Conservation (phyloP, 345 rosid species). For the Salix dunnii region DNA sequence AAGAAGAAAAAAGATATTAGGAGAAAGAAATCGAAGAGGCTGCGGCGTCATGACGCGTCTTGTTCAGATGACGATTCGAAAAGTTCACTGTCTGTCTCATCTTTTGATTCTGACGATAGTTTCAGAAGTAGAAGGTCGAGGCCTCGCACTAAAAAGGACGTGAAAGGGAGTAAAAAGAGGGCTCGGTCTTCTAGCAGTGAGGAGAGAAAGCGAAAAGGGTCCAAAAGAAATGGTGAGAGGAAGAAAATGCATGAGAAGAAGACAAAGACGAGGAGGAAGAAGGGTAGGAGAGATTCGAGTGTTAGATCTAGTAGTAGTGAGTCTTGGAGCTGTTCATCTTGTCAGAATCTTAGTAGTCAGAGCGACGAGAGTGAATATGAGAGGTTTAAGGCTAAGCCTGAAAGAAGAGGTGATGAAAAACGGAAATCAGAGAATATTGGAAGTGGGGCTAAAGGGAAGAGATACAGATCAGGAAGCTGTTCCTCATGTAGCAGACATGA, state of each 20-base stretch:
- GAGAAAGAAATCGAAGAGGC: constrained; percentile 53
- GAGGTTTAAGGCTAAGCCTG: constrained; percentile 33
- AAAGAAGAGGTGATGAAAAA: constrained; percentile 25
- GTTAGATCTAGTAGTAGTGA: constrained; percentile 40
- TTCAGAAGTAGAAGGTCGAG: constrained; percentile 43
- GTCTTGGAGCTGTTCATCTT: constrained; percentile 42
- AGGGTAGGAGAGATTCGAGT: constrained; percentile 39
- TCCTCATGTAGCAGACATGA: constrained; percentile 24
- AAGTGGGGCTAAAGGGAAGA: constrained; percentile 18
- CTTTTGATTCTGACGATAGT: constrained; percentile 52
- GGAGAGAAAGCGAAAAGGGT: constrained; percentile 42
- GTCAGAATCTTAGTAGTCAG: constrained; percentile 20
- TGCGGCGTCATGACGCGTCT: constrained; percentile 31
- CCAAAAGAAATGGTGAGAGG: constrained; percentile 35
- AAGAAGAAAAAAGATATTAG: constrained; percentile 52
- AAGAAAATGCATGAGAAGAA: constrained; percentile 25
- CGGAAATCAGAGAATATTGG: constrained; percentile 25
- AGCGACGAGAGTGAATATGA: constrained; percentile 43
- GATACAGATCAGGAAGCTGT: constrained; percentile 37
- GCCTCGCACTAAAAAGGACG: constrained; percentile 35
- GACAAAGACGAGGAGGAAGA: constrained; percentile 21
- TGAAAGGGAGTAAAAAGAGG: constrained; percentile 51
- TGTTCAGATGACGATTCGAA: constrained; percentile 41
- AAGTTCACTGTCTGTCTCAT: constrained; percentile 40
- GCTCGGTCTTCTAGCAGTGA: constrained; percentile 44